Evolutionary conservation across 2,329 filamentous ascomycete species (phyloP).

Genomic region (Monilinia aucupariae): DNA sequence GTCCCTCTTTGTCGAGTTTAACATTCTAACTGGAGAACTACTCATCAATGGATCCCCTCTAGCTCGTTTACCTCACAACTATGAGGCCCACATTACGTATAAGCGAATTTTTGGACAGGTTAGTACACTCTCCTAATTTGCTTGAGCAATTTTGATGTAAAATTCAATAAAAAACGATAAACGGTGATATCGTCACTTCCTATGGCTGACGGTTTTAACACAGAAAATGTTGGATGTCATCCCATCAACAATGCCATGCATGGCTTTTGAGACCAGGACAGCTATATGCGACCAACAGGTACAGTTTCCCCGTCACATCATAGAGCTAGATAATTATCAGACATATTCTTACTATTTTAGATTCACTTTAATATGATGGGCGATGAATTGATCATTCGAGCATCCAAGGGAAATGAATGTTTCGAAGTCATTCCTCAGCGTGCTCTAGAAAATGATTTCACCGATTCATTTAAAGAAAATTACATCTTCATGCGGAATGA

Average conservation of each 20-base stretch:
- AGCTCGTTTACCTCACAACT: constrained; percentile 42
- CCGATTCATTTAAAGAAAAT: constrained; percentile 16
- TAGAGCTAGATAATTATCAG: neutral
- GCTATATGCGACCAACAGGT: constrained; percentile 31
- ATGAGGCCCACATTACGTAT: constrained; percentile 34
- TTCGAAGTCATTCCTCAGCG: constrained; percentile 22
- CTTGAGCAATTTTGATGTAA: neutral
- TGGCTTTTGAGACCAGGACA: constrained; percentile 36
- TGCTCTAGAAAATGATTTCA: constrained; percentile 19
- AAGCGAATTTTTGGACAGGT: constrained; percentile 23
- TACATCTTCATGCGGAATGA: constrained; percentile 22
- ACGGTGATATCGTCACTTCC: neutral
- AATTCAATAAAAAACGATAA: neutral
- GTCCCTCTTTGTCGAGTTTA: constrained; percentile 40
- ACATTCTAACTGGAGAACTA: constrained; percentile 47
- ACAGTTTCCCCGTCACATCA: neutral
- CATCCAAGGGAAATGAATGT: constrained; percentile 2
- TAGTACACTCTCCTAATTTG: neutral
- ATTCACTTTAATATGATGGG: constrained; percentile 36
- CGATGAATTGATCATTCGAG: constrained; percentile 33
- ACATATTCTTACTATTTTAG: constrained; percentile 4
- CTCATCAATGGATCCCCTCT: constrained; percentile 48
- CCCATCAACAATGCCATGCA: constrained; percentile 35
- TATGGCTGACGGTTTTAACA: constrained; percentile 11
- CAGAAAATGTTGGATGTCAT: constrained; percentile 23